A percentile compares a stretch with the other conserved stretches of the same genome.
Evolutionary conservation across 2,329 filamentous ascomycete species (phyloP).

Genomic region (Sodiomyces alkalinus): DNA sequence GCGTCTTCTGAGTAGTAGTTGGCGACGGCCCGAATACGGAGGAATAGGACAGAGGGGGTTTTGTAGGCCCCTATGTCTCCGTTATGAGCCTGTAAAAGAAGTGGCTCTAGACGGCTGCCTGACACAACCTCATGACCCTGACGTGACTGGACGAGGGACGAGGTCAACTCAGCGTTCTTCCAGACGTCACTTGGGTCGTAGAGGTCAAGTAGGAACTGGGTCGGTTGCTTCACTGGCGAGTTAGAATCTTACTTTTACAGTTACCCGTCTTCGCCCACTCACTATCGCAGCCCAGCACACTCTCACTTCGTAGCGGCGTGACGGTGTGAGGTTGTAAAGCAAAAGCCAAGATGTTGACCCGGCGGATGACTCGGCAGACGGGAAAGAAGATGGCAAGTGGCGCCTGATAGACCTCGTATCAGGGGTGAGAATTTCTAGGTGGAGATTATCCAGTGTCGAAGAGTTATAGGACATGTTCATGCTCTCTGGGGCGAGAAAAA

Average conservation of each 20-base stretch:
- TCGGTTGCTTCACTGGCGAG: constrained; percentile 68
- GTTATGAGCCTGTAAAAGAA: too few species aligned
- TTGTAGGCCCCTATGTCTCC: too few species aligned
- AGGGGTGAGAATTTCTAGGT: constrained; percentile 50
- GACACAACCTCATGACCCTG: too few species aligned
- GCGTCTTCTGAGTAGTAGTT: constrained; percentile 70
- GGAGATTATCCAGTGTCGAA: constrained; percentile 43
- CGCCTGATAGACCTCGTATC: constrained; percentile 40
- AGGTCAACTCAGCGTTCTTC: constrained; percentile 43
- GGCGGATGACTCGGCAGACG: constrained; percentile 30
- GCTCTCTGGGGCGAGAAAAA: constrained; percentile 61
- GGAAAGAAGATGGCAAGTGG: constrained; percentile 52
- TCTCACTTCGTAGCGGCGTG: constrained; percentile 76
- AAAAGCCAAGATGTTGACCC: constrained; percentile 66
- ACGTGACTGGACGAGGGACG: constrained; percentile 42
- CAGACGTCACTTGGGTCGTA: constrained; percentile 47
- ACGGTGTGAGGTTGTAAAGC: constrained; percentile 52
- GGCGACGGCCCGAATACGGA: constrained; percentile 61
- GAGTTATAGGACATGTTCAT: constrained; percentile 38
- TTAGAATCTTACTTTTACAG: too few species aligned
- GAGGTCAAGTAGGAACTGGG: constrained; percentile 55
- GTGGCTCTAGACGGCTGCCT: too few species aligned
- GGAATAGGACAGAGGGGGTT: constrained; percentile 51
- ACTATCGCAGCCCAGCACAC: constrained; percentile 91
- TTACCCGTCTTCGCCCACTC: too few species aligned